phyloP scores from a whole-genome alignment of 2,329 filamentous ascomycete genomes.

The Colletotrichum noveboracense region DNA sequence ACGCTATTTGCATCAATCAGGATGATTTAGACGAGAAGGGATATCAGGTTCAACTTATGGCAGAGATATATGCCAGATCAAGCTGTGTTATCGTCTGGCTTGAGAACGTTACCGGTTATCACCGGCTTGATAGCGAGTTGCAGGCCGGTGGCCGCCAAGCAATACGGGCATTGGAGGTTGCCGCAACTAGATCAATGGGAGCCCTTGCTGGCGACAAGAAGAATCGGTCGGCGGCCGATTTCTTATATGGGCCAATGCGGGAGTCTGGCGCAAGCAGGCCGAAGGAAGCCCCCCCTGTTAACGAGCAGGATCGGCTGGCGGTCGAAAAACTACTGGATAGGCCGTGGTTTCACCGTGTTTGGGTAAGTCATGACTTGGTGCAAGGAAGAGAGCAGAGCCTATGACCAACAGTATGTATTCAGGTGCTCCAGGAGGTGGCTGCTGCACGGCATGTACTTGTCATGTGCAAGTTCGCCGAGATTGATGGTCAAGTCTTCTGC shows the following conservation, averaged over 20 bases:
- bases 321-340: no score
- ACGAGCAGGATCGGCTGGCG: no score
- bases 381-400: no score
- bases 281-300: no score
- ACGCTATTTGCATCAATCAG: background rate
- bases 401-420: fast-evolving
- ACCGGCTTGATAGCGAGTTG: background rate
- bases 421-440: background rate
- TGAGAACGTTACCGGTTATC: fast-evolving
- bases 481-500: background rate
- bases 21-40: background rate
- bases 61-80: background rate
- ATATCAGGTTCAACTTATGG: background rate
- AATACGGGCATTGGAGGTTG: background rate
- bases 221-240: no score
- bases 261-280: no score
- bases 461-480: background rate
- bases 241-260: no score
- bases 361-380: background rate
- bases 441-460: background rate
- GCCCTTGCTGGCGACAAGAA: no score
- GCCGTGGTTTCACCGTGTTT: background rate
- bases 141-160: fast-evolving
- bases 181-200: background rate
- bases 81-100: background rate